Conservation (phyloP, 1,139 yeast genomes). For the Kluyveromyces sp. region DNA sequence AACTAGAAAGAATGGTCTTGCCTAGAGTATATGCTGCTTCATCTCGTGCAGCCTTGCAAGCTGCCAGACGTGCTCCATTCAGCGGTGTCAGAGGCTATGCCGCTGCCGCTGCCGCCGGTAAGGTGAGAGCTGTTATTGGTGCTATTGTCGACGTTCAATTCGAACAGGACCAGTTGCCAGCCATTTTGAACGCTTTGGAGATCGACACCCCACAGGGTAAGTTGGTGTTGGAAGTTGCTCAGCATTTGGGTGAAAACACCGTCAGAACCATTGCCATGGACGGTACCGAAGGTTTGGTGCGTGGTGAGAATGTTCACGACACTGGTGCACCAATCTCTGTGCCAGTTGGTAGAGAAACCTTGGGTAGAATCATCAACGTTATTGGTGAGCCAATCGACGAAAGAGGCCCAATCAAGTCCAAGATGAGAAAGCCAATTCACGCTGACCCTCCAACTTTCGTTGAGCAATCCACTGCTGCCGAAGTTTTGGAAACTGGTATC, state of each 20-base stretch:
- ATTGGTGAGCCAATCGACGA: slow-evolving; percentile 99
- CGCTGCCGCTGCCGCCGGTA: slow-evolving; percentile 81
- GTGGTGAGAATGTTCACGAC: slow-evolving; percentile 89
- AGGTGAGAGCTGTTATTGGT: slow-evolving; percentile 98
- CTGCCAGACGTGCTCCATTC: slow-evolving; percentile 67
- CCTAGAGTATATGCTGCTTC: slow-evolving; percentile 90
- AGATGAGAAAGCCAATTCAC: slow-evolving; percentile 94
- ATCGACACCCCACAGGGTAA: slow-evolving; percentile 62
- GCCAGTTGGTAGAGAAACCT: slow-evolving; percentile 98
- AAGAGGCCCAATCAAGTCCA: slow-evolving; percentile 95
- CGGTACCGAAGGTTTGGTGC: slow-evolving; percentile 99
- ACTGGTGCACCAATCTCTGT: slow-evolving; percentile 98
- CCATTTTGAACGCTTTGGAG: slow-evolving; percentile 93
- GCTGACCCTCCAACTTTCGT: slow-evolving; percentile 94
- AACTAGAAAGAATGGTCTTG: slow-evolving; percentile 46
- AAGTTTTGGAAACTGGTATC: slow-evolving; percentile 98
- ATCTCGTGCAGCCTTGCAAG: slow-evolving; percentile 84
- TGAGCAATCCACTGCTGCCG: slow-evolving; percentile 96
- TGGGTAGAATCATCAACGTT: slow-evolving; percentile 98
- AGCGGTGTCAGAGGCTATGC: slow-evolving; percentile 79
- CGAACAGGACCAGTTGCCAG: slow-evolving; percentile 95
- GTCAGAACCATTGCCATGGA: slow-evolving; percentile 99
- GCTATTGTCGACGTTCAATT: slow-evolving; percentile 99
- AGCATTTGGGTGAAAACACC: slow-evolving; percentile 99
- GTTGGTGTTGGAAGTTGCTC: slow-evolving; percentile 96